Evolutionary conservation across 805 yeast genomes (phyloP), one percentile per base, ranked within the genome.

Genomic region (Candida broadrunensis): DNA sequence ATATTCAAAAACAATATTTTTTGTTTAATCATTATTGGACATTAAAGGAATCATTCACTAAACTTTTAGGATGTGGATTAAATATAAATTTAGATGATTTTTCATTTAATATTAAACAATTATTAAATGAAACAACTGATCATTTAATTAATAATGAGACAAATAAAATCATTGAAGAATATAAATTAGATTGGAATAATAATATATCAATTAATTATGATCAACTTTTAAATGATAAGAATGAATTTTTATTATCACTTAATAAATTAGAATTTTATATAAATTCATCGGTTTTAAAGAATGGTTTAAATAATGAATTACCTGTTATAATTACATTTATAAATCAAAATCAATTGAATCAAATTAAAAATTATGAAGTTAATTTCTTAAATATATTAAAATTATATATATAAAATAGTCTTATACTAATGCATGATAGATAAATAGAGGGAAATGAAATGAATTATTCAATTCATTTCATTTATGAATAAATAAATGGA

Each of bases 11-110:
- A 4, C 52, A 63, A 38, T 60, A 62, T 36, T 46, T 52, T 6
- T 47, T 65, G 2, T 75, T 83, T 49, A 75, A 83, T 15, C 78
- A 78, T 30, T 69, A 74, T 26, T 87, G 96, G 96, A 85, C 95
- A 0, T 57, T 87, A 39, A 87, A 87, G 54, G 96, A 87, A 55
- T 79, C 88, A 16, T 84, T 78, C 52, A 74, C 86, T 5, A 87
- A 87, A 51, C 75, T 72, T 29, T 50, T 74, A 2, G 95, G 95
- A 0, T 60, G 71, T 14, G 95, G 95, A 2, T 44, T 60, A 27
- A 56, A 60, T 36, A 45, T 60, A 12, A 60, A 60, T 21, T 39
- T 60, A 16, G 16, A 47, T 3, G 40, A 41, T 9, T 54, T 60
- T 36, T 34, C 36, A 7, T 60, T 59, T 21, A 18, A 42, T 11